Evolutionary conservation across 1,139 yeast species (phyloP), one percentile per base, ranked within the genome.

Genomic region (Diutina mesorugosa): DNA sequence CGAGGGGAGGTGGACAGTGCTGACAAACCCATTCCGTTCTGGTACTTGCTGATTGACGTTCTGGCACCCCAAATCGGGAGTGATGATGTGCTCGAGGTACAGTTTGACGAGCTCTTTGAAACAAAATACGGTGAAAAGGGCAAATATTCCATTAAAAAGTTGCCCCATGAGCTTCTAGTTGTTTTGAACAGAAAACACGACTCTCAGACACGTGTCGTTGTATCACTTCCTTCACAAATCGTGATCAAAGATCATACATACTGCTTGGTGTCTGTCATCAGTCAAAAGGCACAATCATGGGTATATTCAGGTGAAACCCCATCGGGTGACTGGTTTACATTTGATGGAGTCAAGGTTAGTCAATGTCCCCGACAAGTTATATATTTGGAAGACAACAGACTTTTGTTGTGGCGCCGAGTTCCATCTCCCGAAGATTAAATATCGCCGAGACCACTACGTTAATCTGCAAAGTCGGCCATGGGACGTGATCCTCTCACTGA

Each of bases 391-490:
- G 89, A 85, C 61, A 78, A 81, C 54, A 83, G 81, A 66, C 69
- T 88, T 50, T 91, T 86, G 66, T 69, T 87, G 18, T 87, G 95
- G 95, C 79, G 81, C 61, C 54, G 50, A 55, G 18, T 55, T 8
- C 1, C 9, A 5, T n/a, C 51, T n/a, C 51, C 16, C 6, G 18
- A 47, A 6, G 18, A 28, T 2, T 12, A 10, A 21, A 21, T 21
- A 21, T 3, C 4, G 26, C 3, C 3, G 4, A 21, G 26, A 21
- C 26, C 3, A 21, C 26, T 21, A 21, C 26, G 26, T 21, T 21
- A 21, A 21, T 3, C 26, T 4, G 26, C 26, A 21, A 21, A 21
- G 26, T 21, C 18, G 18, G 18, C 18, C 26, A 21, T 21, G 3
- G 26, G 26, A 21, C 26, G 26, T 2, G 26, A 21, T 21, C 26